Conservation (phyloP, 1,139 yeast genomes). For the Hyphopichia buzzinii region DNA sequence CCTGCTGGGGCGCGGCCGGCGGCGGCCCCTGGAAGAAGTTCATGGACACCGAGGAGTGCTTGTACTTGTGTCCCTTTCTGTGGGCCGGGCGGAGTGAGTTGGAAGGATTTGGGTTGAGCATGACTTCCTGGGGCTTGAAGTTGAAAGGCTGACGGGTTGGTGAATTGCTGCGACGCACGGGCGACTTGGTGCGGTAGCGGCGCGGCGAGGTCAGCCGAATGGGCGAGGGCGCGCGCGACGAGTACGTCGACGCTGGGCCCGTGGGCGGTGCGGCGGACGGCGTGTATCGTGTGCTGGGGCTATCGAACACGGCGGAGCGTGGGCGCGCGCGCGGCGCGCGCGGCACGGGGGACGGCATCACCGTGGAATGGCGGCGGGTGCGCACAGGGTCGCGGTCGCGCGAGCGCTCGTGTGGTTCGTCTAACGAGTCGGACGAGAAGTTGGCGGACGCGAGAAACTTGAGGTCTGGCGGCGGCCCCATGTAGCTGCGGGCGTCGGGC, state of each 20-base stretch:
- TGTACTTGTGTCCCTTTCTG: slow-evolving; percentile 91
- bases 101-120: slow-evolving; percentile 26
- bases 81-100: slow-evolving; percentile 56
- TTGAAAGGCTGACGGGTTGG: slow-evolving; percentile 44
- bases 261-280: slow-evolving; percentile 15
- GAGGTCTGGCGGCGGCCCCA: slow-evolving; percentile 5
- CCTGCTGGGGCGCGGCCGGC: slow-evolving; percentile 48
- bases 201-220: slow-evolving; percentile 32
- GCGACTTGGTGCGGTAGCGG: slow-evolving; percentile 32
- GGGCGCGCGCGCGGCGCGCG: slow-evolving; percentile 11
- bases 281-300: background rate
- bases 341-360: background rate
- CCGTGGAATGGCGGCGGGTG: background rate
- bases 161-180: slow-evolving; percentile 25
- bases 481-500: slow-evolving; percentile 1
- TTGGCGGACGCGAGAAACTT: slow-evolving; percentile 35
- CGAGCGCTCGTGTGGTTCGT: too few species aligned
- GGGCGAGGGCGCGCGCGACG: slow-evolving; percentile 25
- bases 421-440: slow-evolving; percentile 43
- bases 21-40: slow-evolving; percentile 94
- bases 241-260: slow-evolving; percentile 7
- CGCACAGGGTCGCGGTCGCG: background rate
- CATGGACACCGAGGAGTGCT: slow-evolving; percentile 96
- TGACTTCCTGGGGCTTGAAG: slow-evolving; percentile 43
- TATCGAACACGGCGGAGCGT: slow-evolving; percentile 6